These are phyloP conservation scores for Penicillium sp. DNA, from an alignment of 2,329 filamentous ascomycete genomes.

Conservation along the genomic window DNA sequence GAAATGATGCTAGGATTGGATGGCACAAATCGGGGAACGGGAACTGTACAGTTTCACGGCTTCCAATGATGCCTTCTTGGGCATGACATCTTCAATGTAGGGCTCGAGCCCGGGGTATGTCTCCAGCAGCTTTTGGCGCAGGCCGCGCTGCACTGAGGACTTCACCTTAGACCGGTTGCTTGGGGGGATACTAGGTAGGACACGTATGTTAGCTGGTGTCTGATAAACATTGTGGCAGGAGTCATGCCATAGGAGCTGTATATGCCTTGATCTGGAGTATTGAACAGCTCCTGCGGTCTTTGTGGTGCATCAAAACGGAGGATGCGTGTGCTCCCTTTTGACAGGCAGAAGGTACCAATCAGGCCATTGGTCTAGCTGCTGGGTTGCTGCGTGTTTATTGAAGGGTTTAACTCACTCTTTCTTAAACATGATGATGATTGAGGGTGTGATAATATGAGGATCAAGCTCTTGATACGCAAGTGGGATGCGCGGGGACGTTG, in stretches of 20 bases:
- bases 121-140: slow-evolving; percentile 77
- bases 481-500: slow-evolving; percentile 28
- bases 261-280: neutral
- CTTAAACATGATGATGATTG: slow-evolving; percentile 69
- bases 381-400: neutral
- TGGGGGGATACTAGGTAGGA: slow-evolving; percentile 61
- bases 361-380: too few relatives aligned
- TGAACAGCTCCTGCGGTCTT: neutral
- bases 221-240: slow-evolving; percentile 1
- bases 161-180: slow-evolving; percentile 94
- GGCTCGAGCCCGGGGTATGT: slow-evolving; percentile 83
- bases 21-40: neutral
- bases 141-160: slow-evolving; percentile 84
- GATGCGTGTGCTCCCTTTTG: neutral
- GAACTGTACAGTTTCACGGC: slow-evolving; percentile 72
- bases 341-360: neutral
- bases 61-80: slow-evolving; percentile 89
- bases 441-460: slow-evolving; percentile 3
- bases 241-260: neutral
- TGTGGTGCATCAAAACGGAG: too few relatives aligned
- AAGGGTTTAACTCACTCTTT: slow-evolving; percentile 67
- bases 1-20: neutral
- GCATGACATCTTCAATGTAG: slow-evolving; percentile 89
- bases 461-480: slow-evolving; percentile 12
- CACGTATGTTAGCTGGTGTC: slow-evolving; percentile 6